These are phyloP conservation scores for Zoysia japonica DNA, from an alignment of 176 grass and related monocot species.

Conservation along the genomic window DNA sequence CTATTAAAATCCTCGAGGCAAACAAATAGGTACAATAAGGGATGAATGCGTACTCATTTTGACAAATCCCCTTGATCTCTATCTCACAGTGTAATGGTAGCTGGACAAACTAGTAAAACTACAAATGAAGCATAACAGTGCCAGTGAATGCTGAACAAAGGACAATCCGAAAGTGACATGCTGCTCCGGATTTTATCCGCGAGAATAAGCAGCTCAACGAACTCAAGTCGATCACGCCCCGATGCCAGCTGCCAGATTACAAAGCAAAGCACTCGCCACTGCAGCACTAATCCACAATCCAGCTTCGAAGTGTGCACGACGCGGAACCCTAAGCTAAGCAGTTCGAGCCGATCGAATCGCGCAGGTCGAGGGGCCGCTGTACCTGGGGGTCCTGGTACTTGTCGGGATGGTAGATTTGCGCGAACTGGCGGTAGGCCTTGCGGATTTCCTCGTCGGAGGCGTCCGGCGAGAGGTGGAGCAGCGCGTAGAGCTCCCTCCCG, in stretches of 20 bases:
- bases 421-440: constrained; percentile 84
- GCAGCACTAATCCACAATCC: constrained; percentile 18
- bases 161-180: not conserved
- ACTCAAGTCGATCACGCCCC: constrained; percentile 8
- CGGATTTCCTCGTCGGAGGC: constrained; percentile 81
- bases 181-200: not conserved
- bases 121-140: not conserved
- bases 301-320: not conserved
- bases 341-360: constrained; percentile 7
- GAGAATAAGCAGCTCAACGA: constrained; percentile 4
- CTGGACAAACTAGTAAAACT: not conserved
- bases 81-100: not conserved
- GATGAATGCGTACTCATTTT: constrained; percentile 2
- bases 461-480: constrained; percentile 82
- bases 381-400: constrained; percentile 79
- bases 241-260: not conserved
- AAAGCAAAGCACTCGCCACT: constrained; percentile 17
- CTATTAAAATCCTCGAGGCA: constrained; percentile 14
- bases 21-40: not conserved
- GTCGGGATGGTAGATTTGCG: constrained; percentile 95
- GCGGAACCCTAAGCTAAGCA: constrained; percentile 20
- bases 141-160: not conserved
- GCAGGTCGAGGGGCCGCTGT: not conserved
- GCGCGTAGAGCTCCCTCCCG: constrained; percentile 74
- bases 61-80: constrained; percentile 26